These are phyloP conservation scores for Termitomyces sp. DNA, from an alignment of 1,284 basidiomycete species.

Conservation along the genomic window DNA sequence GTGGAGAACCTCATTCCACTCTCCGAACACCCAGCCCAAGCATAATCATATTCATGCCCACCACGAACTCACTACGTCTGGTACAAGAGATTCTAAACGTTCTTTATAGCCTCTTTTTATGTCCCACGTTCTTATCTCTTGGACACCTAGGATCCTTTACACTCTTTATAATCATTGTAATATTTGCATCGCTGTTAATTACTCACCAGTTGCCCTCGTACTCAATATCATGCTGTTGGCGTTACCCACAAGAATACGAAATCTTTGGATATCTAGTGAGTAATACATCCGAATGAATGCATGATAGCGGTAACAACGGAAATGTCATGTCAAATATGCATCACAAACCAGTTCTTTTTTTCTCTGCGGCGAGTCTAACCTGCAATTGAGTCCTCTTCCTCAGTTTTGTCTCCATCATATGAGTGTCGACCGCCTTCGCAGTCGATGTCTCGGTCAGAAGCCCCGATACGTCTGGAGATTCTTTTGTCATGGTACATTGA, in stretches of 20 bases:
- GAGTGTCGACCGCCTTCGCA: slow-evolving; percentile 17
- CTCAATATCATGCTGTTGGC: background rate
- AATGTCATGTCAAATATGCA: background rate
- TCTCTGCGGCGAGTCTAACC: slow-evolving; percentile 46
- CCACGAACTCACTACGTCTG: slow-evolving; percentile 28
- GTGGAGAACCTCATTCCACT: slow-evolving; percentile 1
- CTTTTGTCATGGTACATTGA: background rate
- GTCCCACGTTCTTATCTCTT: background rate
- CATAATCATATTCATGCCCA: slow-evolving; percentile 25
- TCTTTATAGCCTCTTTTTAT: slow-evolving; percentile 13
- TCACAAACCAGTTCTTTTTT: slow-evolving; percentile 24
- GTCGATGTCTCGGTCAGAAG: slow-evolving; percentile 13
- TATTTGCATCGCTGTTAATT: slow-evolving; percentile 1
- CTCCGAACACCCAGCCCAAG: background rate
- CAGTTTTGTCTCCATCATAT: slow-evolving; percentile 38
- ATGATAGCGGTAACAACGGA: background rate
- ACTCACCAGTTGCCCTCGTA: slow-evolving; percentile 6
- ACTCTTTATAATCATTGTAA: slow-evolving; percentile 22
- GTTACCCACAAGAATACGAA: background rate
- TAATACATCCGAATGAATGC: slow-evolving; percentile 1
- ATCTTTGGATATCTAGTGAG: slow-evolving; percentile 4
- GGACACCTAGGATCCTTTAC: slow-evolving; percentile 15
- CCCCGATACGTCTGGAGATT: background rate
- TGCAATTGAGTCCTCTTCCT: slow-evolving; percentile 46
- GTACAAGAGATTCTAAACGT: slow-evolving; percentile 22